Evolutionary conservation across 805 yeast genomes (phyloP).

Genomic region (Starmera quercuum): DNA sequence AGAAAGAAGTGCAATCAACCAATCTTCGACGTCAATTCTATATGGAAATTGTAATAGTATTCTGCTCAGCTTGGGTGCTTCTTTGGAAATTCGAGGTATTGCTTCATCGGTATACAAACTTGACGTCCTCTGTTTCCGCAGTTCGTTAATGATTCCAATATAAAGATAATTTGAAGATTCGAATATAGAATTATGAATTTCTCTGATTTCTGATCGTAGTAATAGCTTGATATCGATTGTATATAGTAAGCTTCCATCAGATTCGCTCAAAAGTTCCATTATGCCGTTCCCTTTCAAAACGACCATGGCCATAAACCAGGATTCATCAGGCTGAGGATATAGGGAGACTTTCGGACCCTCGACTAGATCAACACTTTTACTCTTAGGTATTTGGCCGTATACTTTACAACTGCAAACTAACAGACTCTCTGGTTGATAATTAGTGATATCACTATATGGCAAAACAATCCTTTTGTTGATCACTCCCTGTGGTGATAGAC

Average conservation of each 20-base stretch:
- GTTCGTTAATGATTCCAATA: conserved; percentile 46
- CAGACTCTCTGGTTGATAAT: conserved; percentile 25
- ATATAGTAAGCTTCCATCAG: conserved; percentile 55
- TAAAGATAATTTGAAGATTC: conserved; percentile 51
- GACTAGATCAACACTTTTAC: conserved; percentile 8
- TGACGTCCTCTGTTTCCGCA: conserved; percentile 30
- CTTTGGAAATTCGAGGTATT: conserved; percentile 20
- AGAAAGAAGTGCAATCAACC: conserved; percentile 63
- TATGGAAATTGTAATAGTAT: conserved; percentile 56
- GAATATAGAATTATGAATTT: conserved; percentile 55
- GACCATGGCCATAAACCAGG: conserved; percentile 72
- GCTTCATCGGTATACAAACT: conserved; percentile 1
- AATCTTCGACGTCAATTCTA: conserved; percentile 65
- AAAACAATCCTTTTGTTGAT: conserved; percentile 33
- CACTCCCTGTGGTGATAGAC: conserved; percentile 42
- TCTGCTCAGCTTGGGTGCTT: conserved; percentile 21
- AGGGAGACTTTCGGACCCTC: conserved; percentile 12
- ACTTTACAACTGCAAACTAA: conserved; percentile 60
- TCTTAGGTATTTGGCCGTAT: conserved; percentile 39
- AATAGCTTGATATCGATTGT: conserved; percentile 47
- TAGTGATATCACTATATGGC: conserved; percentile 18
- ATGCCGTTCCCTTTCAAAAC: conserved; percentile 57
- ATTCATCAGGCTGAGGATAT: conserved; percentile 30
- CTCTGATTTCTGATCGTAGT: conserved; percentile 54
- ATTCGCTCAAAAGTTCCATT: conserved; percentile 51